Evolutionary conservation across 768 basidiomycete genomes (phyloP).

Genomic region (Kwoniella sp.): DNA sequence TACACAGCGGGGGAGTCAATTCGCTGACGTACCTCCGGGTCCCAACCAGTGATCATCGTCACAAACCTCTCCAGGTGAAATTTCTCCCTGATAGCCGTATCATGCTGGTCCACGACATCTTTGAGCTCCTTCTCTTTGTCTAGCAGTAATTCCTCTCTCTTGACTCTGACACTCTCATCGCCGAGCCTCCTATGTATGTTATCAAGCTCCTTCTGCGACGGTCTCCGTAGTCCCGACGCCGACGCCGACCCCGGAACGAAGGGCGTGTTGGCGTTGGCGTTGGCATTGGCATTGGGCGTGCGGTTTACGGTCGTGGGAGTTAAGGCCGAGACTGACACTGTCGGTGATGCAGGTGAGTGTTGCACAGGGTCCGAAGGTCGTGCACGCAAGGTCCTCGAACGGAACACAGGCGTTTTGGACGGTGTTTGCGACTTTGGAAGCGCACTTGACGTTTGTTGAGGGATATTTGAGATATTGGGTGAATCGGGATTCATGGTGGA

Average conservation of each 20-base stretch:
- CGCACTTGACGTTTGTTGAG: background rate
- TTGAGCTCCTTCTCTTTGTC: constrained; percentile 67
- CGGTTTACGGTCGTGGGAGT: background rate
- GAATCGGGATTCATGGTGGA: constrained; percentile 43
- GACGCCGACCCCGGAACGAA: no score
- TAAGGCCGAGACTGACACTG: background rate
- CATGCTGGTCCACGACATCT: constrained; percentile 57
- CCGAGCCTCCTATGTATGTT: constrained; percentile 30
- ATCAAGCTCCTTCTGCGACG: constrained; percentile 32
- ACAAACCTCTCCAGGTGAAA: constrained; percentile 86
- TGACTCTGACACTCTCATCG: constrained; percentile 25
- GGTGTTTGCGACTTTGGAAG: background rate
- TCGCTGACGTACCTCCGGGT: constrained; percentile 67
- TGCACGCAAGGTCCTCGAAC: constrained; percentile 32
- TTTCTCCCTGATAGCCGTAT: constrained; percentile 67
- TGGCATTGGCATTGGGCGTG: background rate
- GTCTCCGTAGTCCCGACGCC: constrained; percentile 13
- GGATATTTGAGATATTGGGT: background rate
- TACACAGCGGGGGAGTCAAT: background rate
- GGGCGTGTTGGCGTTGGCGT: background rate
- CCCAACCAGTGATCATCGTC: constrained; percentile 68
- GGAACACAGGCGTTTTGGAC: background rate
- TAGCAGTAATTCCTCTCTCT: constrained; percentile 60
- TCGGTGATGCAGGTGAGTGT: constrained; percentile 2
- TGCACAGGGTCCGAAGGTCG: constrained; percentile 28